phyloP scores from a whole-genome alignment of 805 yeast genomes.

The Teunomyces kruisii region DNA sequence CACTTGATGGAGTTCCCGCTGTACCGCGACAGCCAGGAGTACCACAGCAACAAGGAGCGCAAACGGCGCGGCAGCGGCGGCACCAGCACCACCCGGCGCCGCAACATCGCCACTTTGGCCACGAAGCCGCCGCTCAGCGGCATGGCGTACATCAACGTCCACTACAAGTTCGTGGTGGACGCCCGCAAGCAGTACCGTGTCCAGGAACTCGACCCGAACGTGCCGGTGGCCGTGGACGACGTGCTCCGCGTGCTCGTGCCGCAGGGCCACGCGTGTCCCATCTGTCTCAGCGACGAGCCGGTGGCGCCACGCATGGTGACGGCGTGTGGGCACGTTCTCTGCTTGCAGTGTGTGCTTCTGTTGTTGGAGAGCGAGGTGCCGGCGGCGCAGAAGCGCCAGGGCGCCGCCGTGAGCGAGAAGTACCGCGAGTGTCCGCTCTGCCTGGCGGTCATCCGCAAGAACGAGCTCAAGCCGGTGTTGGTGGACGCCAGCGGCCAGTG shows the following conservation, averaged over 20 bases:
- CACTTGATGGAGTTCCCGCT: constrained; percentile 62
- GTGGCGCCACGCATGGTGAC: constrained; percentile 91
- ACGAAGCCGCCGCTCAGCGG: constrained; percentile 37
- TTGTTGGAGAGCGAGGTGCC: constrained; percentile 59
- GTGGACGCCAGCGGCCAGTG: constrained; percentile 51
- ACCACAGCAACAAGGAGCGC: constrained; percentile 4
- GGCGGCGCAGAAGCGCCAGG: constrained; percentile 34
- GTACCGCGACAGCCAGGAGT: constrained; percentile 38
- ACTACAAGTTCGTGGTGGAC: constrained; percentile 81
- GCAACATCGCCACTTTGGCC: constrained; percentile 1
- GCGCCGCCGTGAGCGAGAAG: constrained; percentile 40
- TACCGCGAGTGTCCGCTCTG: constrained; percentile 83
- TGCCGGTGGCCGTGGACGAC: constrained; percentile 59
- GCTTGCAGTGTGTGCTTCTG: constrained; percentile 77
- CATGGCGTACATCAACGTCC: constrained; percentile 73
- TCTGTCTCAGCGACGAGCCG: constrained; percentile 80
- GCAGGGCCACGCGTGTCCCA: constrained; percentile 81
- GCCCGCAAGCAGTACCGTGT: constrained; percentile 51
- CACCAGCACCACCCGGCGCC: constrained; percentile 6
- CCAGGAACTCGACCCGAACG: constrained; percentile 71
- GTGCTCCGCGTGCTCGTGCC: constrained; percentile 76
- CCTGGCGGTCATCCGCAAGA: constrained; percentile 50
- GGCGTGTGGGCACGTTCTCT: constrained; percentile 89
- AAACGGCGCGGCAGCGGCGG: neutral
- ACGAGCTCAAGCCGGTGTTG: constrained; percentile 66